Percentiles rank a stretch among this genome's conserved stretches.
phyloP scores from a whole-genome alignment of 1,284 basidiomycete genomes.

The Wolfiporia cocos region DNA sequence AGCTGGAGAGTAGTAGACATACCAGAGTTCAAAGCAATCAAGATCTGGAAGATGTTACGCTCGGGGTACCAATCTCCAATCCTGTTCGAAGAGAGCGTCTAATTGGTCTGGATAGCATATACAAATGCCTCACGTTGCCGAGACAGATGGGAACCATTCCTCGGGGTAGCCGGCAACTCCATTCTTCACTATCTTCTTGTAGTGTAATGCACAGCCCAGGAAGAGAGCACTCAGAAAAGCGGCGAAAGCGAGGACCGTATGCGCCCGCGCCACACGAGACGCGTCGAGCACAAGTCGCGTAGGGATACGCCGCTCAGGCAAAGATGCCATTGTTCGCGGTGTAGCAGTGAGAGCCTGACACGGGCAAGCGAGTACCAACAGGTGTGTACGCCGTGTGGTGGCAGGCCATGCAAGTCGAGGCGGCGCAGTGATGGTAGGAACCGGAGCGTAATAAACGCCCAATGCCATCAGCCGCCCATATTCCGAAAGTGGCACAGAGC shows the following conservation, averaged over 20 bases:
- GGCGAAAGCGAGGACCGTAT: constrained; percentile 64
- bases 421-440: too few relatives aligned
- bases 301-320: neutral
- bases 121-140: constrained; percentile 67
- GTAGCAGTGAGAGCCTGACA: too few relatives aligned
- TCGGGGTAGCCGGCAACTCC: constrained; percentile 80
- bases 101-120: neutral
- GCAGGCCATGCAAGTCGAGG: too few relatives aligned
- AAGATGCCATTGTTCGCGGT: neutral
- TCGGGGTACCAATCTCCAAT: constrained; percentile 94
- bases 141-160: constrained; percentile 93
- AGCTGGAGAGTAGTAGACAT: constrained; percentile 16
- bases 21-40: constrained; percentile 84
- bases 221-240: constrained; percentile 73
- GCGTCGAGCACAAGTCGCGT: constrained; percentile 28
- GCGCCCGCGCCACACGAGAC: constrained; percentile 50
- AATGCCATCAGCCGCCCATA: too few relatives aligned
- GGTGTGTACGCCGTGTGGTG: too few relatives aligned
- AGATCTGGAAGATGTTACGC: constrained; percentile 83
- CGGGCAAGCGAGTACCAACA: too few relatives aligned
- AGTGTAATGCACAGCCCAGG: constrained; percentile 71
- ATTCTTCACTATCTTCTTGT: constrained; percentile 87
- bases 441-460: too few relatives aligned
- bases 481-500: too few relatives aligned
- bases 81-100: constrained; percentile 34